Conservation (phyloP, 192 early-diverging fungal genomes). For the Jimgerdemannia flammicorona region DNA sequence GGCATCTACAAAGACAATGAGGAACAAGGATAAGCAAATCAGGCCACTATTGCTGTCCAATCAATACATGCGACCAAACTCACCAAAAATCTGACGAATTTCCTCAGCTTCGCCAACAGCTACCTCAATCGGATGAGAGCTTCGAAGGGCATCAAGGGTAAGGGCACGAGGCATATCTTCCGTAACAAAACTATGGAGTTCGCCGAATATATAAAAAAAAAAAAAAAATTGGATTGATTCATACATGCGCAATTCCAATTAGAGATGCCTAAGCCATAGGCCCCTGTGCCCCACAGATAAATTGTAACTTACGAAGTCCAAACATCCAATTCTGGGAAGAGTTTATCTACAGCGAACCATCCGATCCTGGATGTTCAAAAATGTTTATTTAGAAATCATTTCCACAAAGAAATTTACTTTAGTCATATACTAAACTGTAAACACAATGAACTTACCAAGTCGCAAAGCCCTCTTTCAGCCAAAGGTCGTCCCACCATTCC, state of each 20-base stretch:
- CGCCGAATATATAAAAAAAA: neutral
- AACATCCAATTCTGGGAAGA: constrained; percentile 87
- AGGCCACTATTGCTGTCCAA: too few species aligned
- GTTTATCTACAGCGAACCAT: constrained; percentile 70
- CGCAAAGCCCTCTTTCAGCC: constrained; percentile 89
- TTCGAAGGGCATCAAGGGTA: constrained; percentile 69
- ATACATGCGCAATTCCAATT: neutral
- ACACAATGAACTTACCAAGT: constrained; percentile 41
- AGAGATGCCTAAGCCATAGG: too few species aligned
- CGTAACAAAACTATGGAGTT: constrained; percentile 49
- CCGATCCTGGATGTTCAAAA: constrained; percentile 58
- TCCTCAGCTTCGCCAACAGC: constrained; percentile 63
- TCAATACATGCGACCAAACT: neutral
- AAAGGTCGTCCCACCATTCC: constrained; percentile 66
- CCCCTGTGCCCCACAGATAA: too few species aligned
- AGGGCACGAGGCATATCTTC: constrained; percentile 67
- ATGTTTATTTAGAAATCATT: too few species aligned
- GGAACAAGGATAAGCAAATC: too few species aligned
- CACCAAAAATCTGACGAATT: constrained; percentile 82
- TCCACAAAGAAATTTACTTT: too few species aligned
- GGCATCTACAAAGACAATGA: constrained; percentile 49
- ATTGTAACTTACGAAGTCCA: constrained; percentile 54
- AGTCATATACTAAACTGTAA: too few species aligned
- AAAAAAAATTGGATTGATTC: neutral
- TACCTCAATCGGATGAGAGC: constrained; percentile 83